Base-by-base conservation (phyloP, 257 asterid species). In the Jacaranda mimosifolia region DNA sequence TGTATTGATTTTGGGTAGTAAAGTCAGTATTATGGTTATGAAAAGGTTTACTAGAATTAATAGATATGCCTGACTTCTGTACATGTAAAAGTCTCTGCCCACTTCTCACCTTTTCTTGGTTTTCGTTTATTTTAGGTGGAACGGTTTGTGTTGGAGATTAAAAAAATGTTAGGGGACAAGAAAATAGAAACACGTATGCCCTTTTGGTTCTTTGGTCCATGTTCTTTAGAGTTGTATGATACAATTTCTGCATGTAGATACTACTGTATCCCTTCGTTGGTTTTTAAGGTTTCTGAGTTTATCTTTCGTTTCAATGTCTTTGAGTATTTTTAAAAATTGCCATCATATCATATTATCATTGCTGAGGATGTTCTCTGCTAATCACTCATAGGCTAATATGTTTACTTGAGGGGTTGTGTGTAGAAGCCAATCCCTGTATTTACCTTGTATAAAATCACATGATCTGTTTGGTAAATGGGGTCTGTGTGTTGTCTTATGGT, bases 161-260 rank as follows among this genome's bases (percentile, higher is more conserved):
- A 77, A 49, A 45, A 45, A 46, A 89, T 91, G 97, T 77, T 91
- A 1, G 91, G 84, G 62, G 87, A 84, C 85, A 91, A 91, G 89
- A 84, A 84, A 62, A 75, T 68, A 13, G 87, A 85, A 72, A 87
- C 87, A 64, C 19, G 97, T 91, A 89, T 76, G 78, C 21, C 32
- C 32, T 26, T 26, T 26, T 26, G 32, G 32, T 26, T 26, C 32
- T 26, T 26, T 26, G 32, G 32, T 26, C 32, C 32, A 26, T 26
- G 32, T 26, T 32, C 64, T 7, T 48, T 45, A 21, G 64, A 51
- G 65, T 19, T 56, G 32, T 71, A 52, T 55, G 26, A 11, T 53
- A 19, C 5, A 21, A 19, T 17, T 35, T 63, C 7, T 65, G 69
- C 53, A 40, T 17, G 19, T 76, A 49, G 62, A 5, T 48, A 4